Percentiles rank a stretch among this genome's conserved stretches.
These are phyloP conservation scores for Pythium brassicae DNA, from an alignment of 352 stramenopile genomes.

Conservation along the genomic window DNA sequence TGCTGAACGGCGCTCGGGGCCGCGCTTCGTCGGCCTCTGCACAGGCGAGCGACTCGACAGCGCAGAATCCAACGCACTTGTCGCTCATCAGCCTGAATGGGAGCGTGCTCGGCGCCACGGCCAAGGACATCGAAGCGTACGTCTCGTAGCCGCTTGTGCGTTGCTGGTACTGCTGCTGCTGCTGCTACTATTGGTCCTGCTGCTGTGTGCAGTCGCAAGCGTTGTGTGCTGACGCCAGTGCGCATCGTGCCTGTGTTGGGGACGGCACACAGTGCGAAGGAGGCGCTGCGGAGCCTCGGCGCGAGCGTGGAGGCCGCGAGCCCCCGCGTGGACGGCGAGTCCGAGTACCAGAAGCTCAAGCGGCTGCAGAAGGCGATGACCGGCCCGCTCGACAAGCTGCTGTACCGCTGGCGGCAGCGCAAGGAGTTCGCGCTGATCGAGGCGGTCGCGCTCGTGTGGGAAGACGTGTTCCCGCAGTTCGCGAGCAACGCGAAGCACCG, in stretches of 20 bases:
- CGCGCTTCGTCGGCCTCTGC: neutral
- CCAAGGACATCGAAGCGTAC: constrained; percentile 14
- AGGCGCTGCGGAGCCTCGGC: constrained; percentile 7
- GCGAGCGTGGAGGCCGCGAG: constrained; percentile 6
- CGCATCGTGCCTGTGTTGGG: too few species aligned
- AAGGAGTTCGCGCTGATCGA: constrained; percentile 42
- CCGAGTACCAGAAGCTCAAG: constrained; percentile 25
- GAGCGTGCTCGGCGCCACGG: constrained; percentile 1
- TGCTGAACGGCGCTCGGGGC: constrained; percentile 6
- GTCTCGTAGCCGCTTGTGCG: neutral
- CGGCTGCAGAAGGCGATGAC: constrained; percentile 48
- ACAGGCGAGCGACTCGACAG: neutral
- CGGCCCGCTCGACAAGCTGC: constrained; percentile 41
- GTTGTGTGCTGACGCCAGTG: neutral
- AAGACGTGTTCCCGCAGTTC: constrained; percentile 53
- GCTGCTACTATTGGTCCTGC: neutral
- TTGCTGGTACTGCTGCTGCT: neutral
- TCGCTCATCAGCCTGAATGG: constrained; percentile 2
- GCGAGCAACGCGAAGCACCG: constrained; percentile 33
- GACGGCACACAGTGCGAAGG: constrained; percentile 8
- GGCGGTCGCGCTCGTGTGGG: constrained; percentile 39
- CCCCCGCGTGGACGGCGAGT: constrained; percentile 17
- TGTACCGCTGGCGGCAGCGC: constrained; percentile 26
- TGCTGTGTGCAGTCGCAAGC: constrained; percentile 1
- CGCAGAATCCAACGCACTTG: neutral